These are phyloP conservation scores for Tilletia walkeri DNA, from an alignment of 1,284 basidiomycete species.

Conservation along the genomic window DNA sequence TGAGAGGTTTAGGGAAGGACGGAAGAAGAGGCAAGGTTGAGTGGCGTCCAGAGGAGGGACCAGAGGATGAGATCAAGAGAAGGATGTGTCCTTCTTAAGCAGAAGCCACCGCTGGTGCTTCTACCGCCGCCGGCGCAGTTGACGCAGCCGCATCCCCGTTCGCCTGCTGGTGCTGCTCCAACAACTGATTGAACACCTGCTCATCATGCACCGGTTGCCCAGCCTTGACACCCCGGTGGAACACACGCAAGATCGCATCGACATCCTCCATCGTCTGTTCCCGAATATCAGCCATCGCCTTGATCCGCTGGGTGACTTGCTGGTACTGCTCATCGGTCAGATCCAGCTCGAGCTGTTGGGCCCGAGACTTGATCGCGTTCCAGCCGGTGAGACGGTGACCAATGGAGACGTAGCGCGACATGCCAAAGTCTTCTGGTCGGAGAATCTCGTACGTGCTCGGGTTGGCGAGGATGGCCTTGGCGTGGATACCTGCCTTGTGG, in stretches of 20 bases:
- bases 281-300: slow-evolving; percentile 95
- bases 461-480: slow-evolving; percentile 99
- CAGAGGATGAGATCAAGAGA: background rate
- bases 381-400: slow-evolving; percentile 95
- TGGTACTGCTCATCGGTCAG: slow-evolving; percentile 82
- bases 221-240: slow-evolving; percentile 41
- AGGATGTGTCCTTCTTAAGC: background rate
- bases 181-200: slow-evolving; percentile 25
- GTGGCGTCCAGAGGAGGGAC: background rate
- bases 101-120: background rate
- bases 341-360: slow-evolving; percentile 87
- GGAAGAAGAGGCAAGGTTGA: background rate
- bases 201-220: slow-evolving; percentile 29
- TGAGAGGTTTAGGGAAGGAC: too few species aligned
- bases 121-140: background rate
- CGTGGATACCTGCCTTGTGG: slow-evolving; percentile 99
- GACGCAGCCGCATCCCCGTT: background rate
- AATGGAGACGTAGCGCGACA: slow-evolving; percentile 96
- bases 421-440: slow-evolving; percentile 81
- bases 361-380: slow-evolving; percentile 99
- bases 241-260: slow-evolving; percentile 86
- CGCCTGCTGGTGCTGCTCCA: slow-evolving; percentile 24
- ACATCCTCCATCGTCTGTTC: slow-evolving; percentile 99
- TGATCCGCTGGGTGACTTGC: slow-evolving; percentile 98
- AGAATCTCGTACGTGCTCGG: slow-evolving; percentile 78